Percentiles rank a stretch among this genome's conserved stretches.
Evolutionary conservation across 2,329 filamentous ascomycete genomes (phyloP).

Genomic region (Pseudogymnoascus destructans): DNA sequence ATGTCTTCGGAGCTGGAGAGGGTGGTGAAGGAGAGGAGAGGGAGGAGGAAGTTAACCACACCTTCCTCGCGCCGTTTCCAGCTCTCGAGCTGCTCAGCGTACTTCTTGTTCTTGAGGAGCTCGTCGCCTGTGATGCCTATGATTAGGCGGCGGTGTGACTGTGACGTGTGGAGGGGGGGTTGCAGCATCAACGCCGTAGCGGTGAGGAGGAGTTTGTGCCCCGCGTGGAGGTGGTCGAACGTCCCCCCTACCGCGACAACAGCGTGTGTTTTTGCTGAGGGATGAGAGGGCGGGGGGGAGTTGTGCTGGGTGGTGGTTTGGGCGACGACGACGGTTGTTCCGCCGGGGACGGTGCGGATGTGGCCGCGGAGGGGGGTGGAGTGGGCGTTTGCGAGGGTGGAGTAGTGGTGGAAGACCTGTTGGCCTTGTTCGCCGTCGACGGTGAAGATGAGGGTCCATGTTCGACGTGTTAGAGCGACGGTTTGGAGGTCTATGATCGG

Average conservation of each 20-base stretch:
- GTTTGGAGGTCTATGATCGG: constrained; percentile 34
- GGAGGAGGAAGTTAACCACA: constrained; percentile 61
- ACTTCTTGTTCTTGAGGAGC: constrained; percentile 79
- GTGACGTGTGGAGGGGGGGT: constrained; percentile 30
- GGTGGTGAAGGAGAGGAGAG: constrained; percentile 37
- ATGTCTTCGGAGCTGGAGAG: constrained; percentile 28
- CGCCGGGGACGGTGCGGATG: constrained; percentile 39
- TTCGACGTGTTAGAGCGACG: constrained; percentile 39
- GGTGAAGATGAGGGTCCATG: constrained; percentile 54
- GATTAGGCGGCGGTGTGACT: constrained; percentile 46
- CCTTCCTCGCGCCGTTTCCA: constrained; percentile 63
- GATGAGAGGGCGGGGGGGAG: constrained; percentile 13
- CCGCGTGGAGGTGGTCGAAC: constrained; percentile 90
- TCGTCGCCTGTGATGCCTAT: constrained; percentile 84
- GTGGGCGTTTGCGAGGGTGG: constrained; percentile 34
- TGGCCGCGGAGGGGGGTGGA: constrained; percentile 38
- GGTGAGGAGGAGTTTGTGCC: constrained; percentile 93
- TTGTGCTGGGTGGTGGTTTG: background rate
- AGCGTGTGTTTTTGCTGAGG: constrained; percentile 30
- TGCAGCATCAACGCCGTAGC: constrained; percentile 62
- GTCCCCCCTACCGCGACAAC: constrained; percentile 79
- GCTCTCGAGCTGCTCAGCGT: constrained; percentile 63
- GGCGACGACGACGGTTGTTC: constrained; percentile 34
- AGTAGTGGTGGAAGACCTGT: constrained; percentile 38
- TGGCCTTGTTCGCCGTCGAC: constrained; percentile 53